Percentiles rank a stretch among this genome's conserved stretches.
Conservation (phyloP, 306 rosid species). For the Trifolium repens region DNA sequence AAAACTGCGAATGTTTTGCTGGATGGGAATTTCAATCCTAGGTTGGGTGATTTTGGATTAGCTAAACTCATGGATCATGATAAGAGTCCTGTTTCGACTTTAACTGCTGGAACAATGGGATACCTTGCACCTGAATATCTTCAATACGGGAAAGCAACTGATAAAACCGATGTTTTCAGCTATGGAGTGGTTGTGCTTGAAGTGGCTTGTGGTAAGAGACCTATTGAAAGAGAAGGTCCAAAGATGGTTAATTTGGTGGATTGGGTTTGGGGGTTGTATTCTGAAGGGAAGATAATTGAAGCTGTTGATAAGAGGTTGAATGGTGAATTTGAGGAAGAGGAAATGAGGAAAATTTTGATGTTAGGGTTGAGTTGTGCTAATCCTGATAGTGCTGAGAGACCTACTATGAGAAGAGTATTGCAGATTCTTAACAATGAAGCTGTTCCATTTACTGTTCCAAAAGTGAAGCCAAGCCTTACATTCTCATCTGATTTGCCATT, state of each 20-base stretch:
- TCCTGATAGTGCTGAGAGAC: slow-evolving; percentile 43
- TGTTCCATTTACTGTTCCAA: slow-evolving; percentile 26
- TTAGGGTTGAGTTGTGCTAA: slow-evolving; percentile 46
- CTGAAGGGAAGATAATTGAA: slow-evolving; percentile 42
- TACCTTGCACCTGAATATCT: slow-evolving; percentile 87
- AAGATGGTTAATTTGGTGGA: slow-evolving; percentile 43
- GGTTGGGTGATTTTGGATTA: slow-evolving; percentile 80
- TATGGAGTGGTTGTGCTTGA: slow-evolving; percentile 50
- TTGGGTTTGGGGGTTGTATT: slow-evolving; percentile 43
- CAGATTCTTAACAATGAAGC: slow-evolving; percentile 44
- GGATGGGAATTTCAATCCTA: slow-evolving; percentile 61
- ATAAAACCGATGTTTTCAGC: slow-evolving; percentile 74
- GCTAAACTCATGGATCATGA: slow-evolving; percentile 94
- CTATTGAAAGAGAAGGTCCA: slow-evolving; percentile 42
- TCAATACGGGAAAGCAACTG: slow-evolving; percentile 83
- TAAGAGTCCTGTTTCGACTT: slow-evolving; percentile 78
- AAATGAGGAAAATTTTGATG: slow-evolving; percentile 39
- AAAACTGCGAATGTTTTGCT: slow-evolving; percentile 74
- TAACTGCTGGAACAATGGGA: slow-evolving; percentile 86
- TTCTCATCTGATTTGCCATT: slow-evolving; percentile 44
- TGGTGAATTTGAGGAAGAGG: slow-evolving; percentile 39
- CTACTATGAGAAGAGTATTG: slow-evolving; percentile 40
- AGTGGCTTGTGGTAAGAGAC: slow-evolving; percentile 50
- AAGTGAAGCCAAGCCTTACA: slow-evolving; percentile 36
- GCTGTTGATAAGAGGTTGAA: slow-evolving; percentile 36